Percentiles rank a stretch among this genome's conserved stretches.
Evolutionary conservation across 1,284 basidiomycete species (phyloP).

Genomic region (Moesziomyces sp.): DNA sequence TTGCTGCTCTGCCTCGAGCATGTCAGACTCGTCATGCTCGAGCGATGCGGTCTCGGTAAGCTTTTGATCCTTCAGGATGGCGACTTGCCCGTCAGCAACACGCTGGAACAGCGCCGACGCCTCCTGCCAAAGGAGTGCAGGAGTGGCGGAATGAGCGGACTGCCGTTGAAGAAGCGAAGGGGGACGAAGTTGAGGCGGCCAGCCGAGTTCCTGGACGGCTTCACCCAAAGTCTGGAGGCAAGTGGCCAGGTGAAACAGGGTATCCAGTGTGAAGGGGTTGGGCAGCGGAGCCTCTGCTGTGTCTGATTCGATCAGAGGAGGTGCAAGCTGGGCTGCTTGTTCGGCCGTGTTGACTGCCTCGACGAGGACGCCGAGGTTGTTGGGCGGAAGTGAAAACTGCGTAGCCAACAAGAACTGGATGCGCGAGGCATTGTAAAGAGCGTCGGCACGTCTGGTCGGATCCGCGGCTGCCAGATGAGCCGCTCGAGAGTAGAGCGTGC

Average conservation of each 20-base stretch:
- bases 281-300: conserved; percentile 18
- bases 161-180: neutral
- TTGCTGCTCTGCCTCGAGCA: neutral
- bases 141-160: neutral
- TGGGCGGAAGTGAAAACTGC: conserved; percentile 43
- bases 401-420: conserved; percentile 52
- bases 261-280: conserved; percentile 47
- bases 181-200: conserved; percentile 20
- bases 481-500: conserved; percentile 34
- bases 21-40: neutral
- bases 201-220: conserved; percentile 43
- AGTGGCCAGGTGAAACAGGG: conserved; percentile 38
- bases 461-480: conserved; percentile 17
- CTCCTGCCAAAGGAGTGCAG: conserved; percentile 29
- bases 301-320: conserved; percentile 5
- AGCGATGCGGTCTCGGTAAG: neutral
- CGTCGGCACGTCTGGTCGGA: conserved; percentile 20
- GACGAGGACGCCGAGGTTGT: conserved; percentile 21
- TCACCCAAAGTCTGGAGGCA: conserved; percentile 45
- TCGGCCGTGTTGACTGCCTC: conserved; percentile 28
- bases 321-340: conserved; percentile 29
- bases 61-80: conserved; percentile 32
- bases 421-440: conserved; percentile 41
- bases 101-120: conserved; percentile 20
- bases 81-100: conserved; percentile 28